Evolutionary conservation across 768 basidiomycete genomes (phyloP).

Genomic region (Hirschioporus abietinus): DNA sequence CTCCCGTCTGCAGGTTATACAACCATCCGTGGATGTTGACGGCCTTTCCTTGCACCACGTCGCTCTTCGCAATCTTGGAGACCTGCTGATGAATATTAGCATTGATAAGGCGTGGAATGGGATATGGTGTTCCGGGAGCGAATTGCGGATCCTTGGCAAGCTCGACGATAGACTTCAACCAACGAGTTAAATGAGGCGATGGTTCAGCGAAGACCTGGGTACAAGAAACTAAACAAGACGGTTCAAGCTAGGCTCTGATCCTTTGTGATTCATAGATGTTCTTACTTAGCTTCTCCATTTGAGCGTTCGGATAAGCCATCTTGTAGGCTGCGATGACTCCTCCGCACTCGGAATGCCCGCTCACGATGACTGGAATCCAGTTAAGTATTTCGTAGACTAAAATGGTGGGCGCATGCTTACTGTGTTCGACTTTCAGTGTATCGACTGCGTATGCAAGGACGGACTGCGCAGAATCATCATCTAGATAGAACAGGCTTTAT

Average conservation of each 20-base stretch:
- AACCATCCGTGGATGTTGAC: conserved; percentile 69
- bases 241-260: background rate
- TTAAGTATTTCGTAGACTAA: background rate
- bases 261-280: background rate
- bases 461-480: conserved; percentile 68
- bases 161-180: background rate
- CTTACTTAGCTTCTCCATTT: background rate
- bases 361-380: conserved; percentile 56
- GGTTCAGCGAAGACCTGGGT: background rate
- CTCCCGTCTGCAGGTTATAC: conserved; percentile 56
- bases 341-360: conserved; percentile 81
- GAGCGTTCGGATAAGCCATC: conserved; percentile 6
- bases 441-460: conserved; percentile 72
- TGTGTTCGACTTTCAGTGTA: conserved; percentile 67
- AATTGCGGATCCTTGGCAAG: background rate
- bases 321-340: conserved; percentile 50
- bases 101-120: conserved; percentile 30
- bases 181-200: background rate
- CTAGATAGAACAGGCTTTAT: conserved; percentile 61
- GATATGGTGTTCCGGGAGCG: conserved; percentile 13
- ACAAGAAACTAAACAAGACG: background rate
- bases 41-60: conserved; percentile 34
- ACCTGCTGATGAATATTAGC: conserved; percentile 44
- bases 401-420: conserved; percentile 33
- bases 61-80: conserved; percentile 35